Base-by-base conservation (phyloP, 2,329 filamentous ascomycete genomes). In the Myriosclerotinia scirpicola region DNA sequence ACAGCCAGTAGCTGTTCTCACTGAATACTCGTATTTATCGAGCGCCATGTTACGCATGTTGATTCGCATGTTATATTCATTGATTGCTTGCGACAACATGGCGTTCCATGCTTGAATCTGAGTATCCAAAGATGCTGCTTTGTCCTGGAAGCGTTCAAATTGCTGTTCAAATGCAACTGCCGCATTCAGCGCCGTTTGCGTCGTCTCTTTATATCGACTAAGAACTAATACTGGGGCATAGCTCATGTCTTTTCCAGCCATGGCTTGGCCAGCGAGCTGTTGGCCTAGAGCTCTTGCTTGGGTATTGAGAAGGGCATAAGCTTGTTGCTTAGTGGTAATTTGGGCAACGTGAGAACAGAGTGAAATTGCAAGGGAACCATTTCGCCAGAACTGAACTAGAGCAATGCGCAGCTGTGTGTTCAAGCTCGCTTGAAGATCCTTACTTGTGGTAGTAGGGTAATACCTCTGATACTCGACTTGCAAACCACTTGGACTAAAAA, bases 131-230 rank as follows among this genome's bases (percentile, higher is more conserved):
- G 56, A 60, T 44, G 48, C 17, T 22, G 56, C 30, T 48, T 60
- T 60, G n/a, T 60, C 56, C 44, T 50, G 30, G 17, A 60, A 60
- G 36, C 56, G 56, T 17, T 60, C 56, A 38, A 60, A 60, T 22
- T 60, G 56, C 5, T 50, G 12, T 38, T 60, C 56, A 5, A 60
- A 60, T 9, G 56, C 56, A 36, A 36, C 6, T 3, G 56, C 56
- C 22, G 56, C 56, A 17, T 50, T 60, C 11, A 60, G 22, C 3
- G 30, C 56, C 9, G 6, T 48, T n/a, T 60, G 56, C 0, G 56
- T 60, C 12, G 56, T 60, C 30, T 60, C 42, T 36, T 60, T 60
- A 11, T 60, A 60, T 48, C 56, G 42, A 8, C 30, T 48, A 17
- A 60, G 26, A 20, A 48, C 56, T n/a, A 60, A 22, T 2, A 60